A percentile compares a stretch with the other conserved stretches of the same genome.
These are phyloP conservation scores for Aurantiochytrium sp. DNA, from an alignment of 108 stramenopile genomes.

Conservation along the genomic window DNA sequence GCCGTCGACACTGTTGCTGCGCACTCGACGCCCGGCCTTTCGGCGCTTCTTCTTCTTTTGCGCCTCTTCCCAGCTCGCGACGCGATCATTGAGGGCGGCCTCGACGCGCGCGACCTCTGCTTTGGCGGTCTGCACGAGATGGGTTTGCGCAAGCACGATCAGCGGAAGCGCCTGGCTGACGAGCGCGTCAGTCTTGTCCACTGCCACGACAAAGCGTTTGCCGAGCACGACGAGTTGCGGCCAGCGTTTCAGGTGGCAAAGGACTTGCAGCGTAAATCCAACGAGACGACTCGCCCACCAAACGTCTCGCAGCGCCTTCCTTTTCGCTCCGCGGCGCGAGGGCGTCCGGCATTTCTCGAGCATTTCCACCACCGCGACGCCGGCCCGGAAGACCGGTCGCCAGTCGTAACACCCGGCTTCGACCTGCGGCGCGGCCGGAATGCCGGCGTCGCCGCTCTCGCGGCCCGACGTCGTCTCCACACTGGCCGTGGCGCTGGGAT, in stretches of 20 bases:
- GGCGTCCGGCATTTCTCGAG: background rate
- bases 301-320: background rate
- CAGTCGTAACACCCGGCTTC: background rate
- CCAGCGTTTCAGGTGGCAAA: conserved; percentile 10
- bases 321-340: too few species aligned
- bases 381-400: conserved; percentile 3
- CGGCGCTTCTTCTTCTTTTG: background rate
- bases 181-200: background rate
- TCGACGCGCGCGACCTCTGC: background rate
- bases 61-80: background rate
- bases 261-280: background rate
- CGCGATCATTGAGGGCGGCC: background rate
- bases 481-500: too few species aligned
- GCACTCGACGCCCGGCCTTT: background rate
- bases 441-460: too few species aligned
- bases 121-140: background rate
- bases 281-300: background rate
- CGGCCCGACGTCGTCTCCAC: too few species aligned
- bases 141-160: background rate
- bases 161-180: background rate
- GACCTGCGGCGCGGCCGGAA: background rate
- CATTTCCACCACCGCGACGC: background rate
- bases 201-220: background rate
- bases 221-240: background rate
- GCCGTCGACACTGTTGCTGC: background rate